A percentile compares a stretch with the other conserved stretches of the same genome.
Evolutionary conservation across 129 eudicot species (phyloP).

Genomic region (Helichrysum umbraculigerum): DNA sequence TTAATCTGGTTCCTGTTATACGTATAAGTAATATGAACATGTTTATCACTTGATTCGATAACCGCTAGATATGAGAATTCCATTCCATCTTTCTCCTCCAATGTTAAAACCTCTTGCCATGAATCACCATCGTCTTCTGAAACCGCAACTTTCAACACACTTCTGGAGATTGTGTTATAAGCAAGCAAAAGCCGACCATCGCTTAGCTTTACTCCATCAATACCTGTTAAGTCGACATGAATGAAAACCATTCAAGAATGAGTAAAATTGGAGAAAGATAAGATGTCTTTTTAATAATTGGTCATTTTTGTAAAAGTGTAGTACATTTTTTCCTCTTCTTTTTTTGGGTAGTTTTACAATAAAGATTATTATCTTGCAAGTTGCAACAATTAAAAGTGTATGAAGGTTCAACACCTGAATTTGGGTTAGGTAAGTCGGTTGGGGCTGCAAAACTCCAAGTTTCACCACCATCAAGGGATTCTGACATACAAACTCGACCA

Average conservation of each 20-base stretch:
- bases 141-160: constrained; percentile 60
- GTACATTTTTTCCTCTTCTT: neutral
- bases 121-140: constrained; percentile 77
- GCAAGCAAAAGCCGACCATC: constrained; percentile 80
- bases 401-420: constrained; percentile 63
- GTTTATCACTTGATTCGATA: constrained; percentile 66
- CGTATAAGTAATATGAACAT: constrained; percentile 78
- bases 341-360: neutral
- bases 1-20: constrained; percentile 79
- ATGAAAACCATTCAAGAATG: constrained; percentile 10
- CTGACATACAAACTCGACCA: constrained; percentile 81
- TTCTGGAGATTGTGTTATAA: constrained; percentile 75
- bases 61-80: constrained; percentile 93
- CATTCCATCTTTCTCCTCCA: constrained; percentile 69
- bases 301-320: neutral
- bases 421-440: constrained; percentile 85
- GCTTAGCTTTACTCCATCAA: constrained; percentile 81
- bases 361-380: neutral
- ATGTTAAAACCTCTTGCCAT: constrained; percentile 60
- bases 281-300: neutral
- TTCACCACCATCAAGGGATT: constrained; percentile 84
- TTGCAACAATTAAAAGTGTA: neutral
- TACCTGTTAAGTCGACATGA: constrained; percentile 45
- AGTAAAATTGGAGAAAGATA: neutral
- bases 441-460: constrained; percentile 82